These are phyloP conservation scores for Kernera saxatilis DNA, from an alignment of 345 rosid genomes.

Conservation along the genomic window DNA sequence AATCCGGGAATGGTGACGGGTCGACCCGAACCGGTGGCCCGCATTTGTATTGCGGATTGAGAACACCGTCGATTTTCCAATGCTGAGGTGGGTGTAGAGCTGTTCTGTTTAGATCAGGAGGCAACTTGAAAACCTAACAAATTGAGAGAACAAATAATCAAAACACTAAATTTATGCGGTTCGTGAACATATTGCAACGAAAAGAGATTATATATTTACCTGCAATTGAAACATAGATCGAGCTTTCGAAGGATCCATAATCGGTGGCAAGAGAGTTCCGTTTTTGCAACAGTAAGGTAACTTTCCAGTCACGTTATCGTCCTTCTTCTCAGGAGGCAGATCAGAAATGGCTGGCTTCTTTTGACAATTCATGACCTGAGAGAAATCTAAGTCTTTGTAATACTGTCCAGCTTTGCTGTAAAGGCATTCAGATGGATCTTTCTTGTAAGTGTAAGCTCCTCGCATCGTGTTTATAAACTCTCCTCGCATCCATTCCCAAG, in stretches of 20 bases:
- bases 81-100: constrained; percentile 65
- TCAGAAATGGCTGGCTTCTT: constrained; percentile 65
- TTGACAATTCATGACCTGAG: constrained; percentile 60
- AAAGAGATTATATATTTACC: constrained; percentile 33
- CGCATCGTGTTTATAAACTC: constrained; percentile 78
- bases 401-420: constrained; percentile 59
- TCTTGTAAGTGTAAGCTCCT: constrained; percentile 72
- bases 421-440: constrained; percentile 51
- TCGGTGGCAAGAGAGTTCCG: constrained; percentile 58
- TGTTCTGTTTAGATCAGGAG: constrained; percentile 63
- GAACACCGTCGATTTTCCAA: constrained; percentile 62
- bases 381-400: constrained; percentile 62
- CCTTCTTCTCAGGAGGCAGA: constrained; percentile 47
- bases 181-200: background rate
- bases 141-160: background rate
- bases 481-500: constrained; percentile 92
- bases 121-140: constrained; percentile 45
- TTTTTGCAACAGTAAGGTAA: constrained; percentile 76
- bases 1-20: constrained; percentile 66
- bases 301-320: constrained; percentile 59
- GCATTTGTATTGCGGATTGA: constrained; percentile 70
- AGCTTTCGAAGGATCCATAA: constrained; percentile 60
- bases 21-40: constrained; percentile 71
- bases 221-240: constrained; percentile 62
- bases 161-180: background rate